Conservation (phyloP, 306 rosid species). For the Castanopsis chinensis region DNA sequence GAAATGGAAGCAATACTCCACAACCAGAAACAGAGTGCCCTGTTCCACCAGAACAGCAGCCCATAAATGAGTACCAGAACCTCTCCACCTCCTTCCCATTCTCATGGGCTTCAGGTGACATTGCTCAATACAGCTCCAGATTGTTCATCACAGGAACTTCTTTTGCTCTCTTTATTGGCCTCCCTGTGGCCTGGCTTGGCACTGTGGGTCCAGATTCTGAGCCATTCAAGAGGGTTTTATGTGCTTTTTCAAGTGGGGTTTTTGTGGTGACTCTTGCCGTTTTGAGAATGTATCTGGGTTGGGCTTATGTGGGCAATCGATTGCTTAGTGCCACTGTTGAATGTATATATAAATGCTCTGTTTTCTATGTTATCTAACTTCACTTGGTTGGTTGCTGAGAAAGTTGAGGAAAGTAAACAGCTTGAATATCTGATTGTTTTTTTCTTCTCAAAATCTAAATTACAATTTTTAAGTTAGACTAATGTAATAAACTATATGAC, state of each 20-base stretch:
- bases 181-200: conserved; percentile 85
- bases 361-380: neutral
- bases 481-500: too few relatives aligned
- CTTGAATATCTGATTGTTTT: neutral
- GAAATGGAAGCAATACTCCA: conserved; percentile 41
- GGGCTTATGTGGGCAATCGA: conserved; percentile 96
- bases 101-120: conserved; percentile 79
- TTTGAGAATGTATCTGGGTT: conserved; percentile 88
- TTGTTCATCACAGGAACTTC: conserved; percentile 64
- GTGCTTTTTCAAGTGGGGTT: conserved; percentile 71
- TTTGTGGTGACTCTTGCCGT: conserved; percentile 69
- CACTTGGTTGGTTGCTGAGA: neutral
- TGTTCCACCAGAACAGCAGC: conserved; percentile 79
- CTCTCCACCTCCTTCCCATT: conserved; percentile 82
- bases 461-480: too few relatives aligned
- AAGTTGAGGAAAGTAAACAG: neutral
- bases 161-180: conserved; percentile 67
- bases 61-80: conserved; percentile 76
- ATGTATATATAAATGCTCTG: conserved; percentile 47
- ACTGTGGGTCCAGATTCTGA: conserved; percentile 71
- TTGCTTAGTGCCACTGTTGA: conserved; percentile 96
- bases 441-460: neutral
- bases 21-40: conserved; percentile 75
- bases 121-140: conserved; percentile 61
- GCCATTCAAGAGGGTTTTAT: conserved; percentile 49